phyloP scores from a whole-genome alignment of 257 asterid species.

The Lavandula angustifolia region DNA sequence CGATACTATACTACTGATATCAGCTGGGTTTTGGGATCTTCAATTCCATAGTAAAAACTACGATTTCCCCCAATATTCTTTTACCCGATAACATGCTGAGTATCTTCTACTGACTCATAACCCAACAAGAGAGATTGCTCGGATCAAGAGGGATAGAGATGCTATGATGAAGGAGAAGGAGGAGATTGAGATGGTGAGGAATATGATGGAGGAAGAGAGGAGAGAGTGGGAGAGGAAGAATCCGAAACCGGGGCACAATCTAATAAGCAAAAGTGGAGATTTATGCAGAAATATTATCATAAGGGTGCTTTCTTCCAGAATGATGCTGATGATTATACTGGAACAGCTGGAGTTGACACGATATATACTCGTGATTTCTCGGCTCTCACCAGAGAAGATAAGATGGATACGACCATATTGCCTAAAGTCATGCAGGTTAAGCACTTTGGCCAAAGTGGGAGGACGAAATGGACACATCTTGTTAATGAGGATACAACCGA shows the following conservation, averaged over 20 bases:
- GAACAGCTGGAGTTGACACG: constrained; percentile 62
- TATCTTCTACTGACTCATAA: too few relatives aligned
- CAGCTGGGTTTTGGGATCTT: too few relatives aligned
- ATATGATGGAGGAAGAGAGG: constrained; percentile 96
- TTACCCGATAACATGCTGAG: too few relatives aligned
- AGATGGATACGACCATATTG: constrained; percentile 76
- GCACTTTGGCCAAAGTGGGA: constrained; percentile 96
- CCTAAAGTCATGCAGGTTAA: constrained; percentile 98
- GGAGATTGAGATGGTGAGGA: constrained; percentile 88
- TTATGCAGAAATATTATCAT: constrained; percentile 96
- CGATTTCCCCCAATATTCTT: too few relatives aligned
- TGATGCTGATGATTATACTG: constrained; percentile 63
- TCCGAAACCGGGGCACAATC: constrained; percentile 48
- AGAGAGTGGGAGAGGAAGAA: constrained; percentile 98
- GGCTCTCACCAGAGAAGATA: constrained; percentile 92
- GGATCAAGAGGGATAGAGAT: constrained; percentile 96
- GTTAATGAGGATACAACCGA: constrained; percentile 96
- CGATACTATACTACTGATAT: too few relatives aligned
- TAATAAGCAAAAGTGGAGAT: constrained; percentile 69
- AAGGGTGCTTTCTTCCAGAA: constrained; percentile 95
- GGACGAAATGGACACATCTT: constrained; percentile 97
- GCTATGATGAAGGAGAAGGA: constrained; percentile 81
- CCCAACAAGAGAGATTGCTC: too few relatives aligned
- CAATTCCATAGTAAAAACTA: too few relatives aligned
- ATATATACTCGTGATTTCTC: constrained; percentile 80